Conservation (phyloP, 2,329 filamentous ascomycete species). For the Clonostachys sp. region DNA sequence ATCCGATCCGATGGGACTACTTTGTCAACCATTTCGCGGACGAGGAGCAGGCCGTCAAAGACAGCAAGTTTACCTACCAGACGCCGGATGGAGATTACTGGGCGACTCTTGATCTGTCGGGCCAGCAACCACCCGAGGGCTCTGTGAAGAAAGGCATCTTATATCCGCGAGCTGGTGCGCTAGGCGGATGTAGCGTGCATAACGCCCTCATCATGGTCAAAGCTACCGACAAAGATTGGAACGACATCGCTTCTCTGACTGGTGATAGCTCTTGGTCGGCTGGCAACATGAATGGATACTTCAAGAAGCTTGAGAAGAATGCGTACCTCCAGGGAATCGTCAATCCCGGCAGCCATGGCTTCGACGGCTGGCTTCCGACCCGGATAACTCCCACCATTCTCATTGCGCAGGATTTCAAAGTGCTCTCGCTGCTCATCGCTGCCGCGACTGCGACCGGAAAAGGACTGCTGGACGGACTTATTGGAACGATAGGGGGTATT, state of each 20-base stretch:
- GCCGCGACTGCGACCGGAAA: conserved; percentile 14
- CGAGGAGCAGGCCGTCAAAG: conserved; percentile 25
- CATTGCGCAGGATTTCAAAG: conserved; percentile 36
- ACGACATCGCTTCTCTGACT: conserved; percentile 51
- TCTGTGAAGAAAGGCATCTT: conserved; percentile 35
- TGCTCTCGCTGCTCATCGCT: conserved; percentile 29
- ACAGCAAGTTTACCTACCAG: conserved; percentile 26
- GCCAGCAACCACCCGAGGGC: conserved; percentile 25
- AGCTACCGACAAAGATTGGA: conserved; percentile 6
- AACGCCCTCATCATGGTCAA: conserved; percentile 50
- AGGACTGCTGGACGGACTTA: conserved; percentile 7
- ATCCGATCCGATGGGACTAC: conserved; percentile 50
- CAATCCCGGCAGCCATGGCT: conserved; percentile 9
- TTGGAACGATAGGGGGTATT: conserved; percentile 3
- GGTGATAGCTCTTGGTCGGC: conserved; percentile 56
- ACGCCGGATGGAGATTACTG: conserved; percentile 7
- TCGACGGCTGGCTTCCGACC: conserved; percentile 23
- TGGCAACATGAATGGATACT: conserved; percentile 56
- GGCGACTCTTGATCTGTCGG: conserved; percentile 1
- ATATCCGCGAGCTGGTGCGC: conserved; percentile 40
- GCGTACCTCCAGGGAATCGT: conserved; percentile 27
- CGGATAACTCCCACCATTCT: conserved; percentile 34
- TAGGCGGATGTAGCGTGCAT: conserved; percentile 51
- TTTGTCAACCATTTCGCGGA: conserved; percentile 54
- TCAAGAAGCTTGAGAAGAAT: conserved; percentile 50